Base-by-base conservation (phyloP, 2,329 filamentous ascomycete genomes). In the Tolypocladium tundrense region DNA sequence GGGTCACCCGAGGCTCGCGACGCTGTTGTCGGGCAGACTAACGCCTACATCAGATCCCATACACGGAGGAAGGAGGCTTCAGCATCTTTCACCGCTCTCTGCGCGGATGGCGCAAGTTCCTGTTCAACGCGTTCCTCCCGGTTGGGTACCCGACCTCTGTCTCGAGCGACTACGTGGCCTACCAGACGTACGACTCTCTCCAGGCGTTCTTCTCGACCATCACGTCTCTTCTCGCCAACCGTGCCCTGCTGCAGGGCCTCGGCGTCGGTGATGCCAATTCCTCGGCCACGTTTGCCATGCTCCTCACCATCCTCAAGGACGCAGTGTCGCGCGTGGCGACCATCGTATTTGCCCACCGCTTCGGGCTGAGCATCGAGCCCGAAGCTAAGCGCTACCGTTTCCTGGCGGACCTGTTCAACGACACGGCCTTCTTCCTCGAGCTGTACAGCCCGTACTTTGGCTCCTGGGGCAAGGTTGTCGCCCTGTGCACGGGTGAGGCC, bases 331-430 rank as follows among this genome's bases (percentile, higher is more conserved):
- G 91, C 8, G 75, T 96, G 33, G 89, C 90, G 1, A 96, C 91
- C 0, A 96, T 96, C 60, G 72, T 90, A 11, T 96, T 96, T 70
- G 92, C 91, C 1, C 87, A 95, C 70, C 81, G 84, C 50, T 85
- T 93, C 59, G 91, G 91, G 42, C 88, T 88, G 52, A 83, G 88
- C 39, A 87, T 96, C 53, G 91, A 95, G 70, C 90, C 91, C 2
- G 91, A 97, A 69, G 93, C 90, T 76, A 97, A 97, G 71, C 87
- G 84, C 71, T 96, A 92, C 72, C 87, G 91, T 19, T 87, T 96
- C 54, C 82, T 92, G 2, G 91, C 91, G 4, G 91, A 96, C 68
- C 76, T 96, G 24, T 88, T 96, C 75, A 96, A 96, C 72, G 91
- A 96, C 69, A 79, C 85, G 10, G 89, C 89, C 16, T 90, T 96